These are phyloP conservation scores for Fusarium coicis DNA, from an alignment of 2,329 filamentous ascomycete species.

Conservation along the genomic window DNA sequence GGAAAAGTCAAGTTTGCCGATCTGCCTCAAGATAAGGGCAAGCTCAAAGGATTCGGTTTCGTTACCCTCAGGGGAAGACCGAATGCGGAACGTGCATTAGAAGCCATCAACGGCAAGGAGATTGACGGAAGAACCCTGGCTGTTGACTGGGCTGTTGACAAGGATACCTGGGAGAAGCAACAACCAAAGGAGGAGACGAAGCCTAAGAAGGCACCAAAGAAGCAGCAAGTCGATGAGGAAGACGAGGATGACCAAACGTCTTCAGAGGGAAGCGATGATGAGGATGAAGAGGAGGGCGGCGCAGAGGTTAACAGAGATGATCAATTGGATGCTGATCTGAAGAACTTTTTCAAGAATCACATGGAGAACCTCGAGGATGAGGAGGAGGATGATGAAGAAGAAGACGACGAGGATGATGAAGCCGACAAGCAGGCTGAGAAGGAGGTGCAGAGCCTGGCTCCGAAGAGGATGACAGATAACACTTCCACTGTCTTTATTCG, in stretches of 20 bases:
- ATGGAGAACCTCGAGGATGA: constrained; percentile 69
- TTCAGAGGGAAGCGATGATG: constrained; percentile 35
- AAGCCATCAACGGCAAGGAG: constrained; percentile 86
- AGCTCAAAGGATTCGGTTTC: constrained; percentile 90
- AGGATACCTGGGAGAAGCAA: constrained; percentile 81
- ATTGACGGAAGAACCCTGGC: constrained; percentile 89
- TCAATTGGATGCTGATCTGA: constrained; percentile 57
- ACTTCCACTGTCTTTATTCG: constrained; percentile 88
- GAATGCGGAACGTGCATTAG: constrained; percentile 90
- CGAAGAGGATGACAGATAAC: constrained; percentile 60
- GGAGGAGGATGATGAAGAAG: constrained; percentile 59
- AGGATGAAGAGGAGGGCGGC: constrained; percentile 40
- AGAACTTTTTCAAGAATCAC: constrained; percentile 68
- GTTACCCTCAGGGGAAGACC: constrained; percentile 87
- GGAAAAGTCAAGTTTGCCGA: constrained; percentile 92
- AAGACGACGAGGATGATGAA: constrained; percentile 58
- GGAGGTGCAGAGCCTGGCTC: constrained; percentile 49
- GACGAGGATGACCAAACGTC: constrained; percentile 50
- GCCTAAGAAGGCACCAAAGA: constrained; percentile 49
- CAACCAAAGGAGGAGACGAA: constrained; percentile 55
- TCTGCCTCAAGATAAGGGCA: constrained; percentile 80
- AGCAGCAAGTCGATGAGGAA: constrained; percentile 53
- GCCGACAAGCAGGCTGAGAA: constrained; percentile 57
- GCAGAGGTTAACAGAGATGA: constrained; percentile 54
- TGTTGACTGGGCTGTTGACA: constrained; percentile 97